These are phyloP conservation scores for Leishmania tarentolae DNA, from an alignment of 208 protist species.

Conservation along the genomic window DNA sequence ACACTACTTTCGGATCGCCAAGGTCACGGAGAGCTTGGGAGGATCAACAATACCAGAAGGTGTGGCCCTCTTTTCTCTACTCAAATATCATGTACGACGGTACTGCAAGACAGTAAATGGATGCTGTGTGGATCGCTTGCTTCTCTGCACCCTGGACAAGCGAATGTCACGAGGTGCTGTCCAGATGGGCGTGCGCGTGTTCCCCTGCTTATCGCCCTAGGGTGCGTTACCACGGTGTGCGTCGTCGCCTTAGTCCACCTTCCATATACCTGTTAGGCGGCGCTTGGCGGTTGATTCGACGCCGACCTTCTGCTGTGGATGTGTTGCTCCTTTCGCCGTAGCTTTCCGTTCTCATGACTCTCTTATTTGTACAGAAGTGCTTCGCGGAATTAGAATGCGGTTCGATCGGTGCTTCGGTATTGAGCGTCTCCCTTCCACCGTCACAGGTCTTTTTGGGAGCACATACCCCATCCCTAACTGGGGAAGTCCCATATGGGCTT, in stretches of 20 bases:
- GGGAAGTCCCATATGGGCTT: neutral
- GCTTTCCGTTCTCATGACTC: neutral
- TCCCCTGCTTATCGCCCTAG: constrained; percentile 32
- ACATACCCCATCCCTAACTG: neutral
- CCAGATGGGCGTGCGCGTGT: constrained; percentile 65
- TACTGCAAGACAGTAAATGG: constrained; percentile 79
- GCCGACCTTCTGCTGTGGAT: neutral
- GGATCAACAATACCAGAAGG: constrained; percentile 50
- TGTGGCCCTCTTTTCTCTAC: constrained; percentile 72
- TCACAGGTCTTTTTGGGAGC: neutral
- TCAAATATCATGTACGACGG: constrained; percentile 86
- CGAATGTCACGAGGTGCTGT: constrained; percentile 57
- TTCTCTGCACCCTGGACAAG: constrained; percentile 83
- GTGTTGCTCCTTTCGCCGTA: neutral
- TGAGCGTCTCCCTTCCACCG: neutral
- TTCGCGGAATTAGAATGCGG: neutral
- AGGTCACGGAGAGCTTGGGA: constrained; percentile 33
- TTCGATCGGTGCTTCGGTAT: neutral
- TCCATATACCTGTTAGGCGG: neutral
- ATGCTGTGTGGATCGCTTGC: constrained; percentile 38
- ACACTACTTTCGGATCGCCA: constrained; percentile 50
- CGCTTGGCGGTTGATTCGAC: neutral
- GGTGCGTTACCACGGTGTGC: neutral
- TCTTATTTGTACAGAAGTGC: neutral
- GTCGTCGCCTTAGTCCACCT: neutral